Evolutionary conservation across 495 filamentous ascomycete species (phyloP).

Genomic region (Penicillium tannophilum): DNA sequence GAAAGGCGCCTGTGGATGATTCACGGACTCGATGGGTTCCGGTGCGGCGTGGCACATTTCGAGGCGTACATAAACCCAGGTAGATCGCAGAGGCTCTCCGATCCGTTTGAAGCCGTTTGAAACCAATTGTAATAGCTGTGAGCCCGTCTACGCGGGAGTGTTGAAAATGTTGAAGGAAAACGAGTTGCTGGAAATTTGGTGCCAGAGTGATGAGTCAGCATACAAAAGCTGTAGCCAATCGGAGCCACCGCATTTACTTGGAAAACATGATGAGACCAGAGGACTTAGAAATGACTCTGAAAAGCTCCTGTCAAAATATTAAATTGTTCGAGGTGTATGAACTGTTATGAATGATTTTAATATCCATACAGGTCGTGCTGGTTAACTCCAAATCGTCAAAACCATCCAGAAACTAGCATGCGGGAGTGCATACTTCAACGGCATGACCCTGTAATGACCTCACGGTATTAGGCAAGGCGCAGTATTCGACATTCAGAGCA

Average conservation of each 20-base stretch:
- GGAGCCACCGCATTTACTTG: constrained; percentile 21
- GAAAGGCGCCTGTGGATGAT: constrained; percentile 34
- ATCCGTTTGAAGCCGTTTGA: not conserved
- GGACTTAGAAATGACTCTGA: not conserved
- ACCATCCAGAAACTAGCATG: too few species aligned
- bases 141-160: not conserved
- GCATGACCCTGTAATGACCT: too few species aligned
- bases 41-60: constrained; percentile 42
- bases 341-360: too few species aligned
- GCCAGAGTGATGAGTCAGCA: constrained; percentile 27
- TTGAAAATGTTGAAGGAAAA: constrained; percentile 4
- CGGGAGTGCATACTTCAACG: too few species aligned
- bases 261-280: not conserved
- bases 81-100: constrained; percentile 20
- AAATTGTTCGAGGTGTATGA: not conserved
- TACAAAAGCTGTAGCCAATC: constrained; percentile 17
- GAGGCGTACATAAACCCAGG: constrained; percentile 27
- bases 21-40: constrained; percentile 38
- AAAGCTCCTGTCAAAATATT: not conserved
- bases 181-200: constrained; percentile 19
- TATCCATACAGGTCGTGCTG: too few species aligned
- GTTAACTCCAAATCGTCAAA: too few species aligned
- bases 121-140: not conserved
- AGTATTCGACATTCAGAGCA: too few species aligned
- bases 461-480: too few species aligned